Conservation (phyloP, 2,329 filamentous ascomycete species). For the Colletotrichum chrysophilum region DNA sequence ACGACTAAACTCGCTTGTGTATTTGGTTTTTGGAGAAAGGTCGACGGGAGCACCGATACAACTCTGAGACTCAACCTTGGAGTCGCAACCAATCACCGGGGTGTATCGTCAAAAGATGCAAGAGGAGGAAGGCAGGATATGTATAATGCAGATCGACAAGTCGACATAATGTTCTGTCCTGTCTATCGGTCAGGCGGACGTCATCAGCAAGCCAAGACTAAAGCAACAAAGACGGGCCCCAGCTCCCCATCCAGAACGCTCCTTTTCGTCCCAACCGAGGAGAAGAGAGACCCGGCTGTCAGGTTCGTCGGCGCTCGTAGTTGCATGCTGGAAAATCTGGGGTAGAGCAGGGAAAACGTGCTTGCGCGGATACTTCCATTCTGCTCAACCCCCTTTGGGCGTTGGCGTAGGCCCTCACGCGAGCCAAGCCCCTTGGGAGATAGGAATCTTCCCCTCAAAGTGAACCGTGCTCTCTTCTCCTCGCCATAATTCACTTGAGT, state of each 20-base stretch:
- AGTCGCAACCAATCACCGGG: not conserved
- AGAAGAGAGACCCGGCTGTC: not conserved
- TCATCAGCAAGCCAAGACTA: not conserved
- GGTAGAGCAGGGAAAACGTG: not conserved
- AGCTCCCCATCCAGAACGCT: not conserved
- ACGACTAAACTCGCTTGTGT: not conserved
- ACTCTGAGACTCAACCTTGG: not conserved
- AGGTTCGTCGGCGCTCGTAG: not conserved
- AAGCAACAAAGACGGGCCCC: not conserved
- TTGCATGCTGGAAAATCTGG: not conserved
- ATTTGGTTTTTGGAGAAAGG: not conserved
- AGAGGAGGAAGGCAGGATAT: not conserved
- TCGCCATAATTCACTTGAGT: not conserved
- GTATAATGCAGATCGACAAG: not conserved
- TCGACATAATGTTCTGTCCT: not conserved
- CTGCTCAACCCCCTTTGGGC: not conserved
- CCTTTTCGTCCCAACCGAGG: not conserved
- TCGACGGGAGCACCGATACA: not conserved
- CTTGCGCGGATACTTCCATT: not conserved
- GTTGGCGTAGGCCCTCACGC: not conserved
- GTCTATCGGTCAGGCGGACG: not conserved
- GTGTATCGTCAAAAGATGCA: not conserved
- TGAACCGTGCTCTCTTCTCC: not conserved
- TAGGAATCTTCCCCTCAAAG: not conserved
- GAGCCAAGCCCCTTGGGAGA: not conserved